Conservation (phyloP, 75 land plant species). For the Pinus taeda region DNA sequence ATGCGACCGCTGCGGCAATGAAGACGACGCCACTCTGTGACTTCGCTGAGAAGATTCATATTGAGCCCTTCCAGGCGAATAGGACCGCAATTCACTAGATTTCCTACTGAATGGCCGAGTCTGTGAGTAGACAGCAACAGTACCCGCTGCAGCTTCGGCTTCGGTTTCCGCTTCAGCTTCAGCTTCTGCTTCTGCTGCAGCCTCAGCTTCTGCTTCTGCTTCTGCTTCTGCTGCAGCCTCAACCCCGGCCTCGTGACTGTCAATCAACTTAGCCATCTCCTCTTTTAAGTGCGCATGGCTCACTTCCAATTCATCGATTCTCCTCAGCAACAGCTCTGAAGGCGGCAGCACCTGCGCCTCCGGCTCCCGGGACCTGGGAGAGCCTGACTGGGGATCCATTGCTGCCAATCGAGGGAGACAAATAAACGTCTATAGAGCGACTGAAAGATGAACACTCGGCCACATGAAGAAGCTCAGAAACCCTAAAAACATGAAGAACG, state of each 20-base stretch:
- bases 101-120: not conserved
- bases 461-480: too few relatives aligned
- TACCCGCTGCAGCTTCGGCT: not conserved
- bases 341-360: slow-evolving; percentile 2
- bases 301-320: slow-evolving; percentile 59
- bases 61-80: not conserved
- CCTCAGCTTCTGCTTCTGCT: not conserved
- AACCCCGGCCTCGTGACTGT: not conserved
- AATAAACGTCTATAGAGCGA: too few relatives aligned
- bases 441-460: too few relatives aligned
- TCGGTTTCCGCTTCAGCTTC: not conserved
- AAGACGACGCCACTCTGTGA: not conserved
- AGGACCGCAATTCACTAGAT: not conserved
- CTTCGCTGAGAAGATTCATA: not conserved
- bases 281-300: slow-evolving; percentile 54
- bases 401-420: not conserved
- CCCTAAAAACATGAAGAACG: too few relatives aligned
- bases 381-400: not conserved
- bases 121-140: not conserved
- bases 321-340: slow-evolving; percentile 56
- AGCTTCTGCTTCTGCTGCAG: not conserved
- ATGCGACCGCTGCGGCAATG: slow-evolving; percentile 34
- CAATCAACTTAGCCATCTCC: slow-evolving; percentile 58
- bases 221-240: not conserved
- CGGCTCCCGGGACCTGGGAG: not conserved